Evolutionary conservation across 129 eudicot species (phyloP).

Genomic region (Oenanthe sinensis): DNA sequence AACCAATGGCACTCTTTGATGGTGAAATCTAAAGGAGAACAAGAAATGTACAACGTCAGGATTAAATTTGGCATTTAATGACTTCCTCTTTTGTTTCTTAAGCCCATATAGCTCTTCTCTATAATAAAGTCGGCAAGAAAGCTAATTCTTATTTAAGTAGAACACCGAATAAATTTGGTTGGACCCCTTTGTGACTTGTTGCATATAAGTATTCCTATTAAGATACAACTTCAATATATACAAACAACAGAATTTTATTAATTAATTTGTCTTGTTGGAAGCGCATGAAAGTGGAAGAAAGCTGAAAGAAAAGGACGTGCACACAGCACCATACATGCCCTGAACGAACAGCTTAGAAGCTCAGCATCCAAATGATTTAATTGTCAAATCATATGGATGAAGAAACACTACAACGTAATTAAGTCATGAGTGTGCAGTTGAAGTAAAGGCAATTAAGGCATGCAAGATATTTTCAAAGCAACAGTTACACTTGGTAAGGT

Average conservation of each 20-base stretch:
- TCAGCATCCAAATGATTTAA: not conserved
- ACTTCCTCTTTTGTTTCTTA: not conserved
- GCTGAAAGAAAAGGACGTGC: not conserved
- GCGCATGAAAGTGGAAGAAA: not conserved
- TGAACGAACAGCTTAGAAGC: not conserved
- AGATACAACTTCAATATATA: not conserved
- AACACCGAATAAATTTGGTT: not conserved
- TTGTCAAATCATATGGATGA: not conserved
- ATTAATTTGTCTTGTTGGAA: not conserved
- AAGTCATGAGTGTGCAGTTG: not conserved
- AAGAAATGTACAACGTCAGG: constrained; percentile 15
- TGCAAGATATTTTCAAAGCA: not conserved
- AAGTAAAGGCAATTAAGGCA: not conserved
- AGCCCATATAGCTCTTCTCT: not conserved
- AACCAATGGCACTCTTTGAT: constrained; percentile 93
- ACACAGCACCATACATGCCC: not conserved
- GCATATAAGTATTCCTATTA: not conserved
- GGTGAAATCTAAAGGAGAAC: constrained; percentile 67
- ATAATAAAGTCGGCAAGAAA: not conserved
- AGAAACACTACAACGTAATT: not conserved
- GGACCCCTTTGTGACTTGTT: not conserved
- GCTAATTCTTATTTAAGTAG: not conserved
- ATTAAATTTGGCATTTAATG: not conserved
- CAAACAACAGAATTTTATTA: not conserved
- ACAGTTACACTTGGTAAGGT: not conserved